Conservation (phyloP, 1,284 basidiomycete genomes). For the Ustilago vetiveriae region DNA sequence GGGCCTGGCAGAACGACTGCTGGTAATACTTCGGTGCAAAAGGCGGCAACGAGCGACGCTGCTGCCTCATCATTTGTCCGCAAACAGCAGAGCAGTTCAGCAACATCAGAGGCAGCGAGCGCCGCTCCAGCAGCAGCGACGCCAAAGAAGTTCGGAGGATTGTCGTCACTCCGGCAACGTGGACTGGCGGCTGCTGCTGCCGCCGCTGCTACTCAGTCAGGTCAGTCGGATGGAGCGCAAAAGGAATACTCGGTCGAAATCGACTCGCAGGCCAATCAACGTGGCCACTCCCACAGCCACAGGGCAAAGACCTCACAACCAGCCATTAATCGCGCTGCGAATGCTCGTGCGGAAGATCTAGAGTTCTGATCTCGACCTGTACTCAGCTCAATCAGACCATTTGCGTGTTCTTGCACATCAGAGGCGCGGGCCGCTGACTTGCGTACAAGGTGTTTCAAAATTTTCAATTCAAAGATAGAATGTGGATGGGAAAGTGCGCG, state of each 20-base stretch:
- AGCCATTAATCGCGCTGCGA: slow-evolving; percentile 6
- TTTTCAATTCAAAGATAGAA: too few relatives aligned
- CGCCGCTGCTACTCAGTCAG: not conserved
- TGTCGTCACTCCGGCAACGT: slow-evolving; percentile 34
- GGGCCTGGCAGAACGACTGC: not conserved
- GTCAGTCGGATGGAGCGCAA: not conserved
- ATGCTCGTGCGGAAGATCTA: slow-evolving; percentile 26
- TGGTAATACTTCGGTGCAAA: not conserved
- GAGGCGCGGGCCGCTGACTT: too few relatives aligned
- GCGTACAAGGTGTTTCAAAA: too few relatives aligned
- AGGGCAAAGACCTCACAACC: not conserved
- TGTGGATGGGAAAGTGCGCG: too few relatives aligned
- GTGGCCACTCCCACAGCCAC: slow-evolving; percentile 5
- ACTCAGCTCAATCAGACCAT: too few relatives aligned
- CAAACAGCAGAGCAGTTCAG: not conserved
- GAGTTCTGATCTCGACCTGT: slow-evolving; percentile 19
- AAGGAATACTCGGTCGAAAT: slow-evolving; percentile 27
- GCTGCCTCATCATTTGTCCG: slow-evolving; percentile 8
- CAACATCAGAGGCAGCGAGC: not conserved
- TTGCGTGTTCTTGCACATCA: too few relatives aligned
- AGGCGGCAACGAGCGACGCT: not conserved
- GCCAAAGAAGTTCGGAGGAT: slow-evolving; percentile 24
- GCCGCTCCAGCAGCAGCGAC: not conserved
- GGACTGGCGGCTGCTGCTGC: slow-evolving; percentile 28
- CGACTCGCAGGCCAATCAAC: slow-evolving; percentile 10